Conservation (phyloP, 371 early-diverging fungal species). For the Batkoa obscura region DNA sequence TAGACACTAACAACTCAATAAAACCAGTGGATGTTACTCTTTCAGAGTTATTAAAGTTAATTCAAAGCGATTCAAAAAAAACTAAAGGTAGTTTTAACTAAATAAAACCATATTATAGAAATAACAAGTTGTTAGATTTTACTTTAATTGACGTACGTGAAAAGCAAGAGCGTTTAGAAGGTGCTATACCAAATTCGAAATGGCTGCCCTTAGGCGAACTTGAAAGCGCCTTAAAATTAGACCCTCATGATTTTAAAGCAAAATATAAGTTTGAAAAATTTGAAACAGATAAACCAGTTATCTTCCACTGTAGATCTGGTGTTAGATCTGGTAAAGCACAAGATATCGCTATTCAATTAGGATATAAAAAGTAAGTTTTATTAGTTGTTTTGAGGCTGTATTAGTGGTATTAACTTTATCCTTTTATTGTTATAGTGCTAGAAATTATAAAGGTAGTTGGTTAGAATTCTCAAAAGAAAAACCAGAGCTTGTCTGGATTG, state of each 20-base stretch:
- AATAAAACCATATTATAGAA: no score
- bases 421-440: slow-evolving; percentile 6
- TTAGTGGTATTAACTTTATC: no score
- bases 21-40: no score
- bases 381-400: background rate
- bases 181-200: slow-evolving; percentile 27
- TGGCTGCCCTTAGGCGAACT: slow-evolving; percentile 26
- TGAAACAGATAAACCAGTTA: slow-evolving; percentile 15
- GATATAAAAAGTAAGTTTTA: slow-evolving; percentile 3
- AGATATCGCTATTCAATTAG: slow-evolving; percentile 17
- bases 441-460: slow-evolving; percentile 35
- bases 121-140: slow-evolving; percentile 10
- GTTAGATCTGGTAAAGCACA: slow-evolving; percentile 23
- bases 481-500: background rate
- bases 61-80: no score
- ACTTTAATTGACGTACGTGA: slow-evolving; percentile 29
- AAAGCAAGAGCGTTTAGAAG: slow-evolving; percentile 21
- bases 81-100: no score
- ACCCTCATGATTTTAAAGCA: slow-evolving; percentile 17
- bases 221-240: slow-evolving; percentile 21
- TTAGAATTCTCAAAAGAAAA: slow-evolving; percentile 16
- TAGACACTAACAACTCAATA: no score
- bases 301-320: slow-evolving; percentile 32
- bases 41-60: no score
- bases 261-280: slow-evolving; percentile 13